Conservation (phyloP, 148 eudicot species). For the Rhododendron mucronatum region DNA sequence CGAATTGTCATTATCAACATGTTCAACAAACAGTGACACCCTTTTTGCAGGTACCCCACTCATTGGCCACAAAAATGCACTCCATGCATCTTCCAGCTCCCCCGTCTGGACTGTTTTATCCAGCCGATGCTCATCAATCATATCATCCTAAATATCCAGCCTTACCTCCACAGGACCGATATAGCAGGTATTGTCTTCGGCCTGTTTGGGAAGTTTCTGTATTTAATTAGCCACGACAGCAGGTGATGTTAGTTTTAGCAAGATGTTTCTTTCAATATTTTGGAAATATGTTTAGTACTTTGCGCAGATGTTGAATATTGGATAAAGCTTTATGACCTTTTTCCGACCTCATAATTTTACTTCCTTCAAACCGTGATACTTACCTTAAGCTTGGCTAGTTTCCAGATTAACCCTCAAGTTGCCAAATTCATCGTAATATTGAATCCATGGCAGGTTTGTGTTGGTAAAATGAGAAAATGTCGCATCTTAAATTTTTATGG, state of each 20-base stretch:
- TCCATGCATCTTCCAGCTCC: slow-evolving; percentile 9
- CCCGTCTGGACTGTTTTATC: not conserved
- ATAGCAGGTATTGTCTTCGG: slow-evolving; percentile 3
- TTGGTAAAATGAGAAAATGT: not conserved
- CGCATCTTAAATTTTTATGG: not conserved
- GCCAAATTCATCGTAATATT: not conserved
- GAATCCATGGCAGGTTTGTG: not conserved
- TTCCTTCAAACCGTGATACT: not conserved
- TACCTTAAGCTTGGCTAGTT: not conserved
- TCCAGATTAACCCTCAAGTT: not conserved
- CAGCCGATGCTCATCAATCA: not conserved
- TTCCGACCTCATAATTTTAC: not conserved
- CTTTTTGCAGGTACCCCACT: not conserved
- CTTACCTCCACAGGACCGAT: slow-evolving; percentile 3
- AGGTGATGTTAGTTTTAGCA: not conserved
- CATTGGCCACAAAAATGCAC: not conserved
- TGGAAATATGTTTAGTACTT: not conserved
- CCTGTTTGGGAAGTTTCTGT: not conserved
- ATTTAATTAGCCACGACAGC: not conserved
- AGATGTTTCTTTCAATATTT: not conserved
- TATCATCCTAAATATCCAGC: slow-evolving; percentile 5
- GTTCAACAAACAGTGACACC: not conserved
- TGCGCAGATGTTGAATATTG: not conserved
- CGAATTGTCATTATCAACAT: not conserved
- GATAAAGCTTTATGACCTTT: not conserved